Base-by-base conservation (phyloP, 257 asterid species). In the Linaria vulgaris region DNA sequence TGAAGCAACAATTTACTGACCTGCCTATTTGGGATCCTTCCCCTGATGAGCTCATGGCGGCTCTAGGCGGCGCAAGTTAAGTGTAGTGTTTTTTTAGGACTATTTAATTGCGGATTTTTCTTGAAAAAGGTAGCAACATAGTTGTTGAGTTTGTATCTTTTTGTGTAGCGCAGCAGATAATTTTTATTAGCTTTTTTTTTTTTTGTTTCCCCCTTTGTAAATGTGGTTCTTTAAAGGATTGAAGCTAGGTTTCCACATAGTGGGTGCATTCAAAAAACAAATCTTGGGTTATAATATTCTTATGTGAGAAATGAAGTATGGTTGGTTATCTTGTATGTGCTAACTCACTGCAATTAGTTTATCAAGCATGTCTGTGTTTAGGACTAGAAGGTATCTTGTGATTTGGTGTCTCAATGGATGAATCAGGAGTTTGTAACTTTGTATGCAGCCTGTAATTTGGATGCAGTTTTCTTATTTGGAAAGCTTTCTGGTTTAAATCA, bases 11-110 rank as follows among this genome's bases (percentile, higher is more conserved):
- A 56, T 74, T 87, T 44, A 67, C 52, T 17, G 85, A 82, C 67
- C 82, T 90, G 39, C 92, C 90, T 1, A 69, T 90, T 65, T 90
- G 96, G 97, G 83, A 76, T 39, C 73, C 76, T 0, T 72, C 85
- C 1, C 94, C 96, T 0, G 71, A 52, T 9, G 82, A 77, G 61
- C 82, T 90, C 47, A 69, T 90, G 70, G 64, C 79, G 19, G 87
- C 84, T 15, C 69, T 90, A 21, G 72, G 76, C 65, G 70, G 76
- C 47, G 84, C 68, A n/a, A n/a, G n/a, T n/a, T n/a, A n/a, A n/a
- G n/a, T n/a, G n/a, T 25, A 78, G 67, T 68, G 14, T 60, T 25
- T 4, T 45, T 21, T 17, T 41, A 19, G 49, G 53, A 50, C 27
- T 11, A 25, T n/a, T 46, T 21, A 63, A 56, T 61, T 41, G n/a